These are phyloP conservation scores for Rhodotorula sp. DNA, from an alignment of 1,284 basidiomycete genomes.

Conservation along the genomic window DNA sequence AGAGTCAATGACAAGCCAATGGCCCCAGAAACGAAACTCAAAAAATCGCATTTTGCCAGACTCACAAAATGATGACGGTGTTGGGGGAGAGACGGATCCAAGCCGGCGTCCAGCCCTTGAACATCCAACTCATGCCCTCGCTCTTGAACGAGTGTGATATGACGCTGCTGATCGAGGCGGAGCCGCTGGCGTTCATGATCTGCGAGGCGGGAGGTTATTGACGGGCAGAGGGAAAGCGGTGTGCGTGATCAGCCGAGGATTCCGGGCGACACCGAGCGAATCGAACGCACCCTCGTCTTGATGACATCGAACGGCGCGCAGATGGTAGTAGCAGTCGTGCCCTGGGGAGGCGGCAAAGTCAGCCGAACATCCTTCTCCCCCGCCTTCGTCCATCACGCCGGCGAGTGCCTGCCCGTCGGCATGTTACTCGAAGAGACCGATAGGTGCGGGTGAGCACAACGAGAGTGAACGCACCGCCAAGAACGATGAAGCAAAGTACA, in stretches of 20 bases:
- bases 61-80: constrained; percentile 42
- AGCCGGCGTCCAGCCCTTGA: constrained; percentile 62
- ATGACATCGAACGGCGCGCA: constrained; percentile 89
- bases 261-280: neutral
- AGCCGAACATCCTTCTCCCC: too few relatives aligned
- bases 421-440: too few relatives aligned
- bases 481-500: constrained; percentile 81
- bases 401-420: neutral
- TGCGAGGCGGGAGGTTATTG: constrained; percentile 55
- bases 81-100: constrained; percentile 45
- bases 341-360: constrained; percentile 52
- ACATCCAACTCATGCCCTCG: constrained; percentile 87
- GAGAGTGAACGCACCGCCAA: constrained; percentile 62
- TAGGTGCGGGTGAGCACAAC: too few relatives aligned
- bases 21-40: too few relatives aligned
- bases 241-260: neutral
- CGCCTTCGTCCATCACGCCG: too few relatives aligned
- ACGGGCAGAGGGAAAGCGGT: neutral
- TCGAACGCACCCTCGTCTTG: constrained; percentile 57
- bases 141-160: constrained; percentile 68
- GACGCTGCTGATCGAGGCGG: constrained; percentile 58
- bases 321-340: constrained; percentile 88
- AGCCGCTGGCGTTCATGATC: constrained; percentile 83
- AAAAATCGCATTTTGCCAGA: too few relatives aligned
- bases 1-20: too few relatives aligned